These are phyloP conservation scores for Jaltomata sinuosa DNA, from an alignment of 257 asterid genomes.

Conservation along the genomic window DNA sequence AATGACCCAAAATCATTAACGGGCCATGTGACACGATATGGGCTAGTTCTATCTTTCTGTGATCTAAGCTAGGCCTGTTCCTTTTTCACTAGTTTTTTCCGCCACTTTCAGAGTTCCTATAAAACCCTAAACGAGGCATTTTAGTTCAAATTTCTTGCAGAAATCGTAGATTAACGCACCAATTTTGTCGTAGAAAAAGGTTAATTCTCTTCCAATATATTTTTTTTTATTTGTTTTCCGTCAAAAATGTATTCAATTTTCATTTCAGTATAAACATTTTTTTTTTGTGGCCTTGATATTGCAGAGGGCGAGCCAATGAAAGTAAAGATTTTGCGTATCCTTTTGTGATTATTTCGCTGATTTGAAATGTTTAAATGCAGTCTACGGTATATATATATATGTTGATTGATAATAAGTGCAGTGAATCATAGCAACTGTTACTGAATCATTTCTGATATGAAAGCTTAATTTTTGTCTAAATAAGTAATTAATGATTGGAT, in stretches of 20 bases:
- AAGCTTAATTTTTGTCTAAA: not conserved
- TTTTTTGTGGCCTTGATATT: constrained; percentile 6
- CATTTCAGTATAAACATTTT: not conserved
- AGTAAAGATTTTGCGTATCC: constrained; percentile 85
- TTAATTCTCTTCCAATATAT: no score
- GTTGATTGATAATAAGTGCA: not conserved
- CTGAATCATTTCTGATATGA: not conserved
- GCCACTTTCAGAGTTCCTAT: not conserved
- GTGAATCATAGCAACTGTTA: not conserved
- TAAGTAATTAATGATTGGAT: not conserved
- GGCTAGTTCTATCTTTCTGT: not conserved
- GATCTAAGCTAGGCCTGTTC: not conserved
- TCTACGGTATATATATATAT: not conserved
- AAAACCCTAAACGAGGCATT: not conserved
- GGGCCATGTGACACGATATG: not conserved
- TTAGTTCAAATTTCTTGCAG: not conserved
- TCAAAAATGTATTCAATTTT: not conserved
- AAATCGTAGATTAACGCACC: not conserved
- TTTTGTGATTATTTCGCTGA: not conserved
- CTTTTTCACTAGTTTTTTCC: not conserved
- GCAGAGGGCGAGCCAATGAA: constrained; percentile 59
- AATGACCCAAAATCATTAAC: not conserved
- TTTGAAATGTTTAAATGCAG: not conserved
- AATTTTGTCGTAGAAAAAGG: not conserved
- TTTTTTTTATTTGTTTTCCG: not conserved